Percentiles rank a stretch among this genome's conserved stretches.
phyloP scores from a whole-genome alignment of 306 rosid species.

The Parietaria judaica region DNA sequence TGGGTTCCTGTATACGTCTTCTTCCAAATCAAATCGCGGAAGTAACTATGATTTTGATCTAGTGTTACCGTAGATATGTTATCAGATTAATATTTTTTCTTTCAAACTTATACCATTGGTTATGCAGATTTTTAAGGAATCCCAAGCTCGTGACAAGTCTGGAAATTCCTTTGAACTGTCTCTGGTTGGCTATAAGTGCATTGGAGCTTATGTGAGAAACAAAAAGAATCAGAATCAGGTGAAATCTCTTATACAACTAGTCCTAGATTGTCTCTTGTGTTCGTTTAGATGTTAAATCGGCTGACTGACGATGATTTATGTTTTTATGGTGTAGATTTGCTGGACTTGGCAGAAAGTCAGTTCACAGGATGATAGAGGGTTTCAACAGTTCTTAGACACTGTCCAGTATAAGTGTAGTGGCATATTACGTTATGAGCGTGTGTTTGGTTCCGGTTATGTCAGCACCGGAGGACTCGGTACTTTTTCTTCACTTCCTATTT shows the following conservation, averaged over 20 bases:
- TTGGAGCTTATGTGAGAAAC: slow-evolving; percentile 88
- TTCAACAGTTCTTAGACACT: slow-evolving; percentile 44
- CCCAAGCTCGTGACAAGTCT: slow-evolving; percentile 38
- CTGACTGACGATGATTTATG: slow-evolving; percentile 15
- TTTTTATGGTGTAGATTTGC: slow-evolving; percentile 57
- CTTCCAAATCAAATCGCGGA: too few species aligned
- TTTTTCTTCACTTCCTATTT: background rate
- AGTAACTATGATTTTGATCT: background rate
- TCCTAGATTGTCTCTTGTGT: background rate
- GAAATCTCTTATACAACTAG: slow-evolving; percentile 5
- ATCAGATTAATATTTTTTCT: background rate
- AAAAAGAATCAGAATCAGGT: slow-evolving; percentile 97
- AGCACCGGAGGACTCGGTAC: slow-evolving; percentile 51
- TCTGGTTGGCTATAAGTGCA: slow-evolving; percentile 84
- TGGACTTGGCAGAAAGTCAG: slow-evolving; percentile 52
- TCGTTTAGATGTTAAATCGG: background rate
- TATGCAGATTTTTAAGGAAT: slow-evolving; percentile 63
- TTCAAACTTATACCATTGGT: background rate
- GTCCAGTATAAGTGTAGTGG: slow-evolving; percentile 42
- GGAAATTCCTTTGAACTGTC: slow-evolving; percentile 79
- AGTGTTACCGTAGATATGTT: too few species aligned
- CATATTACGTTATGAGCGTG: slow-evolving; percentile 43
- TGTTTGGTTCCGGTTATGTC: slow-evolving; percentile 41
- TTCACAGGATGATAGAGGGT: slow-evolving; percentile 36
- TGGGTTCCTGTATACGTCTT: background rate